These are phyloP conservation scores for Mycosphaerella sp. DNA, from an alignment of 2,329 filamentous ascomycete species.

Conservation along the genomic window DNA sequence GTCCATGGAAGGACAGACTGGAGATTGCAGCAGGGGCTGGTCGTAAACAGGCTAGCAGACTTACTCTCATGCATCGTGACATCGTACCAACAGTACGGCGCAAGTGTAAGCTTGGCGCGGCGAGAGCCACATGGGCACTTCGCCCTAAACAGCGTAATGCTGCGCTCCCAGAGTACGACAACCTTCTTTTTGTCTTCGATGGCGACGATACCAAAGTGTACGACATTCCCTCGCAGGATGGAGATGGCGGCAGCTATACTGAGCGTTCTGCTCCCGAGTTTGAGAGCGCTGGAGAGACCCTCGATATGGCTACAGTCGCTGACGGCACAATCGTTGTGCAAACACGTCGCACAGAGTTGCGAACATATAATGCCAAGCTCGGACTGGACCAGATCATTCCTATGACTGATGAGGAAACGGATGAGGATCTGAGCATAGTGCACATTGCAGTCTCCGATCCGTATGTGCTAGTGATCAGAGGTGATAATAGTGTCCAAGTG, in stretches of 20 bases:
- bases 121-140: slow-evolving; percentile 75
- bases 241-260: slow-evolving; percentile 18
- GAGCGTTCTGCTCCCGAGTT: slow-evolving; percentile 78
- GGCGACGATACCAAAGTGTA: slow-evolving; percentile 27
- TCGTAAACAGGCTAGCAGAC: slow-evolving; percentile 57
- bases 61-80: slow-evolving; percentile 71
- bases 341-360: slow-evolving; percentile 75
- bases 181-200: slow-evolving; percentile 30
- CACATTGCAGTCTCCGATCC: slow-evolving; percentile 81
- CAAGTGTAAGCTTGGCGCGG: slow-evolving; percentile 64
- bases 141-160: slow-evolving; percentile 26
- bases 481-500: slow-evolving; percentile 74
- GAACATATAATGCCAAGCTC: slow-evolving; percentile 89
- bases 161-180: slow-evolving; percentile 16
- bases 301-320: slow-evolving; percentile 80
- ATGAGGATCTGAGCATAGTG: slow-evolving; percentile 68
- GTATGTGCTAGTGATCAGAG: slow-evolving; percentile 73
- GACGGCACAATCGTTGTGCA: slow-evolving; percentile 77
- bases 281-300: slow-evolving; percentile 78
- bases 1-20: slow-evolving; percentile 37
- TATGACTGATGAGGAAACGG: slow-evolving; percentile 85
- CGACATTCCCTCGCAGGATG: slow-evolving; percentile 15
- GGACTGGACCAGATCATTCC: slow-evolving; percentile 85
- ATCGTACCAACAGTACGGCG: slow-evolving; percentile 67
- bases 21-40: slow-evolving; percentile 56